A percentile compares a stretch with the other conserved stretches of the same genome.
Conservation (phyloP, 1,284 basidiomycete genomes). For the Earliella scabrosa region DNA sequence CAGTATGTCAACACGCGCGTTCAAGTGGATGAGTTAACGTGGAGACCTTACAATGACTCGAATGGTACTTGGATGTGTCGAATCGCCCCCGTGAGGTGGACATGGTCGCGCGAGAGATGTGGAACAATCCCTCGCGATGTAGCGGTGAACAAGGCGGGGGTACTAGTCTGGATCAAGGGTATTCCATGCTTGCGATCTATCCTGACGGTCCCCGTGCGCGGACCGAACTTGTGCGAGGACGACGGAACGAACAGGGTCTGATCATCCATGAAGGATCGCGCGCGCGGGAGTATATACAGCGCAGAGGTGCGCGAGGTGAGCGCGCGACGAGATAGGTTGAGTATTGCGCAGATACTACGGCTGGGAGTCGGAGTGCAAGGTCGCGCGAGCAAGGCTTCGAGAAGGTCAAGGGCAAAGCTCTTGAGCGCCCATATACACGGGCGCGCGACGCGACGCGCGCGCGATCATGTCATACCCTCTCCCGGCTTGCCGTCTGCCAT, state of each 20-base stretch:
- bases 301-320: conserved; percentile 3
- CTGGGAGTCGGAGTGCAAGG: neutral
- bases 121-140: conserved; percentile 76
- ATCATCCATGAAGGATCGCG: conserved; percentile 6
- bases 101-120: conserved; percentile 73
- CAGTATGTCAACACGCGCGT: neutral
- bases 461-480: neutral
- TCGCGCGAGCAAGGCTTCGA: neutral
- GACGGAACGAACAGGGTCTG: conserved; percentile 9
- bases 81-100: conserved; percentile 49
- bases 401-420: neutral
- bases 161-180: conserved; percentile 45
- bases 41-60: conserved; percentile 76
- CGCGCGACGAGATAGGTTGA: conserved; percentile 4
- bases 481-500: too few species aligned
- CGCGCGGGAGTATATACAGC: conserved; percentile 7
- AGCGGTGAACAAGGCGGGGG: conserved; percentile 62
- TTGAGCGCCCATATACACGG: conserved; percentile 1
- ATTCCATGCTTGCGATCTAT: conserved; percentile 19
- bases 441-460: conserved; percentile 18
- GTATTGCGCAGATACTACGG: neutral
- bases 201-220: conserved; percentile 21
- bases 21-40: neutral
- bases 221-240: conserved; percentile 17
- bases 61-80: conserved; percentile 73